Evolutionary conservation across 2,329 filamentous ascomycete species (phyloP), one percentile per base, ranked within the genome.

Genomic region (Juglanconis sp.): DNA sequence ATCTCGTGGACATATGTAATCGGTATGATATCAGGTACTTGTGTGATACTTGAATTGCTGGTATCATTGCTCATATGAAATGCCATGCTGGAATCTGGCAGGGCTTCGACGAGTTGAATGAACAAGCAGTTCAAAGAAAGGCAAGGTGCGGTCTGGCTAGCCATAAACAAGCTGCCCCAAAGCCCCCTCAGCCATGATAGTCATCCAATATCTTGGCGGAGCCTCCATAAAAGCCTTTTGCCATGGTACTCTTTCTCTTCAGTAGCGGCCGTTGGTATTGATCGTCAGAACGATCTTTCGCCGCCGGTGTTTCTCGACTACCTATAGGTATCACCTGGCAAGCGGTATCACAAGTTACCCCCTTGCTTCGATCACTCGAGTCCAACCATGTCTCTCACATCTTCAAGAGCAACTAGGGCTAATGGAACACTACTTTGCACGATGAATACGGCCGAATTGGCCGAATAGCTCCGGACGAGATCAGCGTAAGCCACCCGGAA

Each of bases 401-500:
- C 31, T 15, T 61, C 2, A 50, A 50, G 31, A 55, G 55, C 7
- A 50, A 54, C 30, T 55, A 57, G 32, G 50, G 52, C 17, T 17
- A 53, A 5, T 36, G 35, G 38, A 32, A 46, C 1, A 58, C 44
- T 35, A 34, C 11, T 10, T 35, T 58, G 3, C 59, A 61, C n/a
- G 50, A 58, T 13, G 15, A 58, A 13, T 11, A 42, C 17, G 59
- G 55, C 17, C 55, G 34, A 4, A 57, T 57, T 11, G 49, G 57
- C 10, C 46, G 54, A 5, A 50, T 61, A 17, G 49, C 59, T 1
- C 54, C 49, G 11, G 30, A 58, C 7, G 59, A 61, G 31, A 42
- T 61, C 34, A 57, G 54, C 54, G 54, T 57, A 13, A 57, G 59
- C 49, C 54, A 61, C 15, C 48, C 54, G 1, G 49, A 61, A 9